These are phyloP conservation scores for Barnettozyma botsteinii DNA, from an alignment of 805 yeast genomes.

Conservation along the genomic window DNA sequence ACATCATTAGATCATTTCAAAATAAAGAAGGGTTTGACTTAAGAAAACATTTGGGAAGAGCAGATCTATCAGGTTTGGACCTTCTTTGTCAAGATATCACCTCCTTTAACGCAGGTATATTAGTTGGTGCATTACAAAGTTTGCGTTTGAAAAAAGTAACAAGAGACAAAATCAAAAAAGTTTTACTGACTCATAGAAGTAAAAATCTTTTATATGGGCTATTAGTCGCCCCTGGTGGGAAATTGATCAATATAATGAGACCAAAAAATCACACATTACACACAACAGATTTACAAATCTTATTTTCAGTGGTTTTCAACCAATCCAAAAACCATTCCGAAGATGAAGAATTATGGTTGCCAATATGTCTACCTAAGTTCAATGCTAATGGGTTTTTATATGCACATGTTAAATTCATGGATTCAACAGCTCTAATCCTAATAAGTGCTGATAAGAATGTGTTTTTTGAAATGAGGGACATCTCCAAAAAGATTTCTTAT, in stretches of 20 bases:
- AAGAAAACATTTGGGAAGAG: slow-evolving; percentile 63
- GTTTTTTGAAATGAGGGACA: slow-evolving; percentile 66
- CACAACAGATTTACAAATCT: slow-evolving; percentile 72
- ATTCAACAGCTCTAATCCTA: slow-evolving; percentile 38
- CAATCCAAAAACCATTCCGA: slow-evolving; percentile 28
- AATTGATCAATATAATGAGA: slow-evolving; percentile 61
- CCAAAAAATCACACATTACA: slow-evolving; percentile 75
- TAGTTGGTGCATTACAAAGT: slow-evolving; percentile 63
- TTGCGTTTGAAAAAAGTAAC: slow-evolving; percentile 51
- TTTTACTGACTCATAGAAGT: slow-evolving; percentile 42
- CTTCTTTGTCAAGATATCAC: slow-evolving; percentile 51
- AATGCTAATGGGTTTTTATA: slow-evolving; percentile 84
- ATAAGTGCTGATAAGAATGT: slow-evolving; percentile 60
- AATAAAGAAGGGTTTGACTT: slow-evolving; percentile 78
- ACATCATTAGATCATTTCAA: slow-evolving; percentile 60
- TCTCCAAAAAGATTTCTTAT: slow-evolving; percentile 46
- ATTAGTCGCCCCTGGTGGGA: slow-evolving; percentile 56
- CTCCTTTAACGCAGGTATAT: slow-evolving; percentile 49
- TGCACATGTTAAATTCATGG: slow-evolving; percentile 64
- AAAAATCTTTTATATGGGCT: slow-evolving; percentile 70
- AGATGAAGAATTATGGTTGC: slow-evolving; percentile 84
- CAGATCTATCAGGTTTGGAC: slow-evolving; percentile 69
- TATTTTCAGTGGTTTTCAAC: slow-evolving; percentile 63
- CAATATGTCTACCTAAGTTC: slow-evolving; percentile 86
- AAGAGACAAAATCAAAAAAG: slow-evolving; percentile 51